These are phyloP conservation scores for Monosporozyma yasuniensis DNA, from an alignment of 805 yeast genomes.

Conservation along the genomic window DNA sequence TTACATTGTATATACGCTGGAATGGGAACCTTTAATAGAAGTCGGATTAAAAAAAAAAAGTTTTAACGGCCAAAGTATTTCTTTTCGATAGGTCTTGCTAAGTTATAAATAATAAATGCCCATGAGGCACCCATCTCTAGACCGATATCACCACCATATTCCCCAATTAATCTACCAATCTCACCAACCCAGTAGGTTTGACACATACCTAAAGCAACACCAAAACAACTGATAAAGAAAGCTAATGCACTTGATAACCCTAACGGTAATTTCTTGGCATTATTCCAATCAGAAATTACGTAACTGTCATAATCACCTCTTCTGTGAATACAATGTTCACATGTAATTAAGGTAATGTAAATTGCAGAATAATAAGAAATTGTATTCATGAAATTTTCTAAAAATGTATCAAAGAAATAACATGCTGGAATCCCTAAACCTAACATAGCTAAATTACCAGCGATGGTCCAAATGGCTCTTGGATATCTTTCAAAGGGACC, in stretches of 20 bases:
- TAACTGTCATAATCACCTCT: slow-evolving; percentile 1
- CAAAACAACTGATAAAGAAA: slow-evolving; percentile 3
- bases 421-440: slow-evolving; percentile 4
- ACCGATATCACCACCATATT: slow-evolving; percentile 5
- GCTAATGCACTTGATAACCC: slow-evolving; percentile 2
- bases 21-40: too few species aligned
- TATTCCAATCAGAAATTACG: background rate
- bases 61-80: slow-evolving; percentile 5
- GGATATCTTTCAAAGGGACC: slow-evolving; percentile 3
- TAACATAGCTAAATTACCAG: slow-evolving; percentile 3
- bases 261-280: background rate
- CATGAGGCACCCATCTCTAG: slow-evolving; percentile 4
- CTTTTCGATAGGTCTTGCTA: slow-evolving; percentile 3
- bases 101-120: slow-evolving; percentile 2
- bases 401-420: slow-evolving; percentile 2
- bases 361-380: slow-evolving; percentile 4
- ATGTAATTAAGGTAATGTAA: background rate
- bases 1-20: background rate
- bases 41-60: too few species aligned
- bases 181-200: slow-evolving; percentile 5
- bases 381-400: slow-evolving; percentile 6
- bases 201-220: slow-evolving; percentile 5
- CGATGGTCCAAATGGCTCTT: slow-evolving; percentile 4
- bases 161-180: slow-evolving; percentile 2
- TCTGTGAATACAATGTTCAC: slow-evolving; percentile 3